phyloP scores from a whole-genome alignment of 1,284 basidiomycete species.

The Melampsora larici-populina region DNA sequence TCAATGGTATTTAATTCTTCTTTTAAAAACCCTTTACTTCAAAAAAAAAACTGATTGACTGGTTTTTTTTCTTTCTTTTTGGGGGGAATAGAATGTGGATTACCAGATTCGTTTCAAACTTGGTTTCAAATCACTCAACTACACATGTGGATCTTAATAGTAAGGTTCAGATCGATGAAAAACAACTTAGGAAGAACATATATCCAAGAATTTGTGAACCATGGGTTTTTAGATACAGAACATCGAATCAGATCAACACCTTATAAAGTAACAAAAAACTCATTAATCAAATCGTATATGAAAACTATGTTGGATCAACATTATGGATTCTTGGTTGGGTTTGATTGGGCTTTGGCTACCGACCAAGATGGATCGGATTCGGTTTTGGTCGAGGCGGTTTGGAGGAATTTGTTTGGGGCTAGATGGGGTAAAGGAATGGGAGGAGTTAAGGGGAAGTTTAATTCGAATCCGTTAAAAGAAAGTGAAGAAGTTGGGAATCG shows the following conservation, averaged over 20 bases:
- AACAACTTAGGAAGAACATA: conserved; percentile 64
- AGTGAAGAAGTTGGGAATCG: conserved; percentile 28
- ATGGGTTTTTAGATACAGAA: conserved; percentile 94
- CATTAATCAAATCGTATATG: conserved; percentile 84
- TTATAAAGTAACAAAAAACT: conserved; percentile 68
- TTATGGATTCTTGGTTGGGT: conserved; percentile 73
- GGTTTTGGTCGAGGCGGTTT: conserved; percentile 79
- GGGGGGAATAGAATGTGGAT: conserved; percentile 66
- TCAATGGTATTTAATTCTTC: conserved; percentile 47
- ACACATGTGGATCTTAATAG: conserved; percentile 84
- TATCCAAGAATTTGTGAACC: conserved; percentile 80
- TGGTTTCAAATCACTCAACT: conserved; percentile 95
- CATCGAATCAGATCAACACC: conserved; percentile 71
- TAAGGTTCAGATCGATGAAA: conserved; percentile 80
- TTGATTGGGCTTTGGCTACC: conserved; percentile 72
- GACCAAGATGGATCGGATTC: conserved; percentile 60
- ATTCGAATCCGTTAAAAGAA: conserved; percentile 14
- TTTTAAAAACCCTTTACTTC: background rate
- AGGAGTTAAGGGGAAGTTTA: conserved; percentile 53
- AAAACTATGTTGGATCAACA: conserved; percentile 84
- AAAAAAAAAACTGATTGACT: background rate
- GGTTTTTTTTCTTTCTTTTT: background rate
- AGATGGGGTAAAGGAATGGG: conserved; percentile 55
- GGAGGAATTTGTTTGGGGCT: conserved; percentile 77
- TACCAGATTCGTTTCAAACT: conserved; percentile 92